A percentile compares a stretch with the other conserved stretches of the same genome.
These are phyloP conservation scores for Epichloe elymi DNA, from an alignment of 2,329 filamentous ascomycete genomes.

Conservation along the genomic window DNA sequence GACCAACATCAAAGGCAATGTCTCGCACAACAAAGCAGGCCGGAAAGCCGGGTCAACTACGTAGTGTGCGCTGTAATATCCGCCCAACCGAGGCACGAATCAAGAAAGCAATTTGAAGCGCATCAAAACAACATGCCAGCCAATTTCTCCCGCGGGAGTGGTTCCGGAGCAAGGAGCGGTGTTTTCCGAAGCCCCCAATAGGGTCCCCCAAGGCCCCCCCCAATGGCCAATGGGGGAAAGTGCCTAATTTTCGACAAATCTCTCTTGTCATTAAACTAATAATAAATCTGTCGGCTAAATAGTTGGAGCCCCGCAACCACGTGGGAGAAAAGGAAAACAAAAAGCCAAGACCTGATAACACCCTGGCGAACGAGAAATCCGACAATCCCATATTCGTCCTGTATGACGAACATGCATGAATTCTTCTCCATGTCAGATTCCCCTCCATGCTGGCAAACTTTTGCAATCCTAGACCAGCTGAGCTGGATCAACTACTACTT, in stretches of 20 bases:
- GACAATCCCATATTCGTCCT: neutral
- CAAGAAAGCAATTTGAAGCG: neutral
- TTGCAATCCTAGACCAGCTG: neutral
- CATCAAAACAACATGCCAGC: neutral
- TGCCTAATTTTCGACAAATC: neutral
- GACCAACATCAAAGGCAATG: too few species aligned
- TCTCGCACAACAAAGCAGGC: neutral
- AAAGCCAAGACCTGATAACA: neutral
- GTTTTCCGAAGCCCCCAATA: too few species aligned
- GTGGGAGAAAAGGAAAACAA: neutral
- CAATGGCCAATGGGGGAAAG: neutral
- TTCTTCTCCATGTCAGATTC: neutral
- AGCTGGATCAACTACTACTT: neutral
- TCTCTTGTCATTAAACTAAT: neutral
- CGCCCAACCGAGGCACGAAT: neutral
- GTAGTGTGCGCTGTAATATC: too few species aligned
- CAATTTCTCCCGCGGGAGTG: neutral
- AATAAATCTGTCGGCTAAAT: neutral
- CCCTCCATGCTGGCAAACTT: neutral
- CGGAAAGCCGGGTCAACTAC: too few species aligned
- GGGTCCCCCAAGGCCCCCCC: too few species aligned
- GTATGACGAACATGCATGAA: neutral
- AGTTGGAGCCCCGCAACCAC: neutral
- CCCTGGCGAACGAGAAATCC: neutral
- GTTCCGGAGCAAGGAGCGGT: neutral